A percentile compares a stretch with the other conserved stretches of the same genome.
Evolutionary conservation across 371 early-diverging fungal genomes (phyloP).

Genomic region (Synchytrium microbalum): DNA sequence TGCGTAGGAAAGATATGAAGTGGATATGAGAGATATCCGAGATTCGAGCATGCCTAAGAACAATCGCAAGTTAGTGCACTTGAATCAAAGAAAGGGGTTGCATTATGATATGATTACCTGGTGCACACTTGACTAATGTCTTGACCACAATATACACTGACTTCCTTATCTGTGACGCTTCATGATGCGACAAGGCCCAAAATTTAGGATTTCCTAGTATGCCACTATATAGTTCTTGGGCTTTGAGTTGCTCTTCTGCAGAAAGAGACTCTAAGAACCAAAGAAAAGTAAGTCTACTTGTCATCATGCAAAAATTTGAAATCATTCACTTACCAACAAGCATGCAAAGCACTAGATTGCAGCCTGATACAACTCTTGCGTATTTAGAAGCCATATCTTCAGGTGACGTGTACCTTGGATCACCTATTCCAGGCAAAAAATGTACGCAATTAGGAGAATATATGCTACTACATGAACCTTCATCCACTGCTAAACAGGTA

Average conservation of each 20-base stretch:
- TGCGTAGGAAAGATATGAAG: conserved; percentile 23
- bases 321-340: not conserved
- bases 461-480: not conserved
- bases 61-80: not conserved
- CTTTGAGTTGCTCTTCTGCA: conserved; percentile 9
- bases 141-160: conserved; percentile 27
- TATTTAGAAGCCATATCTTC: conserved; percentile 38
- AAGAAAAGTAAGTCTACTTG: not conserved
- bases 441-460: conserved; percentile 4
- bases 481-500: too few species aligned
- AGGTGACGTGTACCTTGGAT: conserved; percentile 32
- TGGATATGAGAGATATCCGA: conserved; percentile 35
- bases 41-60: conserved; percentile 29
- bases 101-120: not conserved
- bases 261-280: conserved; percentile 8
- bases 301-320: not conserved
- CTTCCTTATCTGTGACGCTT: conserved; percentile 30
- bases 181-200: conserved; percentile 24
- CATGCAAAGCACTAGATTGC: conserved; percentile 3
- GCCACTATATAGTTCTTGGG: conserved; percentile 22
- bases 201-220: conserved; percentile 25
- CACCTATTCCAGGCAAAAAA: conserved; percentile 18
- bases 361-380: conserved; percentile 26
- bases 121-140: conserved; percentile 7
- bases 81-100: not conserved